phyloP scores from a whole-genome alignment of 805 yeast species.

The Blastobotrys terrestris region DNA sequence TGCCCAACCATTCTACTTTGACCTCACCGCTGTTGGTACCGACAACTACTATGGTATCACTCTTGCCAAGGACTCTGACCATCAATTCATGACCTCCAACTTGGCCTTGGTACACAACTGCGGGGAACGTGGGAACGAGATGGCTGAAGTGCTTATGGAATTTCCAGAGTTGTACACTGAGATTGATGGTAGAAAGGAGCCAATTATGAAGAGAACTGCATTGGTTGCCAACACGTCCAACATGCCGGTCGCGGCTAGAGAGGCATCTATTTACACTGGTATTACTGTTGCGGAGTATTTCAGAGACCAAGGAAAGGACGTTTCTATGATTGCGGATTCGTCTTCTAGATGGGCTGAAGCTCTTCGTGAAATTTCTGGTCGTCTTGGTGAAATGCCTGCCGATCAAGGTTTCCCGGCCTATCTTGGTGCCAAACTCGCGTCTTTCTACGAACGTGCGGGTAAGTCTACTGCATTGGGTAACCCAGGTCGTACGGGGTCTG shows the following conservation, averaged over 20 bases:
- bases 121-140: slow-evolving; percentile 98
- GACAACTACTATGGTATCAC: not conserved
- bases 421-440: slow-evolving; percentile 96
- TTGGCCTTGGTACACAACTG: not conserved
- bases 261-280: slow-evolving; percentile 98
- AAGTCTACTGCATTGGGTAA: slow-evolving; percentile 91
- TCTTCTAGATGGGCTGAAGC: slow-evolving; percentile 99
- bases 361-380: slow-evolving; percentile 98
- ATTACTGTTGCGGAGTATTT: slow-evolving; percentile 97
- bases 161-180: slow-evolving; percentile 97
- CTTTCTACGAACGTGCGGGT: slow-evolving; percentile 99
- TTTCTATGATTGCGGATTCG: slow-evolving; percentile 99
- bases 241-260: slow-evolving; percentile 99
- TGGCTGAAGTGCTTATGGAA: slow-evolving; percentile 99
- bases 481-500: slow-evolving; percentile 95
- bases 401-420: slow-evolving; percentile 99
- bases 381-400: slow-evolving; percentile 99
- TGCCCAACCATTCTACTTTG: not conserved
- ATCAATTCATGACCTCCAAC: not conserved
- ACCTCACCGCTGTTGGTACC: not conserved
- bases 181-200: slow-evolving; percentile 88
- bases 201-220: slow-evolving; percentile 99
- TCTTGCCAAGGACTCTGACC: not conserved
- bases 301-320: slow-evolving; percentile 99
- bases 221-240: slow-evolving; percentile 98